These are phyloP conservation scores for Rhodotorula mucilaginosa DNA, from an alignment of 1,284 basidiomycete species.

Conservation along the genomic window DNA sequence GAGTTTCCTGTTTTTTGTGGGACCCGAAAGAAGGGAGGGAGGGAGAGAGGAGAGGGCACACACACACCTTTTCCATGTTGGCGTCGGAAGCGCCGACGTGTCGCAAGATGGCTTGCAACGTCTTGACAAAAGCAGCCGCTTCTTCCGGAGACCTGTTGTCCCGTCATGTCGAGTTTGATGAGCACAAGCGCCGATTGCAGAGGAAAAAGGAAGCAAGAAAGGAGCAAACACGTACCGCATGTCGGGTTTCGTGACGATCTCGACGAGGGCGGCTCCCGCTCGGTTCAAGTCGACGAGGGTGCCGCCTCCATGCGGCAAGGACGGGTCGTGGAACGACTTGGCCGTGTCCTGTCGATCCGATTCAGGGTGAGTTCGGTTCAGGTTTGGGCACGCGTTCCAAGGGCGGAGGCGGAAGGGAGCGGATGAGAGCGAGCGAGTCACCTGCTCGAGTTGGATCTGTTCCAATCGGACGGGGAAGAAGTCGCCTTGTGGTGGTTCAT, in stretches of 20 bases:
- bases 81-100: constrained; percentile 85
- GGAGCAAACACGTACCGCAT: constrained; percentile 60
- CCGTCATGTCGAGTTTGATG: no score
- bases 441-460: constrained; percentile 95
- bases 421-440: constrained; percentile 47
- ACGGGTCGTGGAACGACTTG: constrained; percentile 70
- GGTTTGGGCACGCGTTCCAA: no score
- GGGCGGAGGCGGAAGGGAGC: background rate
- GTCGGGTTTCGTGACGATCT: constrained; percentile 94
- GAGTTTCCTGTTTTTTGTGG: no score
- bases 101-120: constrained; percentile 77
- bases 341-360: constrained; percentile 82
- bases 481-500: background rate
- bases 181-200: background rate
- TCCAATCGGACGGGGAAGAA: constrained; percentile 67
- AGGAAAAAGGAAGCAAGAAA: background rate
- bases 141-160: constrained; percentile 74
- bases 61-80: constrained; percentile 96
- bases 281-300: constrained; percentile 85
- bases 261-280: constrained; percentile 84
- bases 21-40: no score
- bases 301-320: constrained; percentile 53
- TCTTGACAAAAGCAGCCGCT: constrained; percentile 81
- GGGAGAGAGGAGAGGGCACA: constrained; percentile 18
- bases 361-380: no score